Evolutionary conservation across 148 eudicot species (phyloP).

Genomic region (Rhododendron ovatum): DNA sequence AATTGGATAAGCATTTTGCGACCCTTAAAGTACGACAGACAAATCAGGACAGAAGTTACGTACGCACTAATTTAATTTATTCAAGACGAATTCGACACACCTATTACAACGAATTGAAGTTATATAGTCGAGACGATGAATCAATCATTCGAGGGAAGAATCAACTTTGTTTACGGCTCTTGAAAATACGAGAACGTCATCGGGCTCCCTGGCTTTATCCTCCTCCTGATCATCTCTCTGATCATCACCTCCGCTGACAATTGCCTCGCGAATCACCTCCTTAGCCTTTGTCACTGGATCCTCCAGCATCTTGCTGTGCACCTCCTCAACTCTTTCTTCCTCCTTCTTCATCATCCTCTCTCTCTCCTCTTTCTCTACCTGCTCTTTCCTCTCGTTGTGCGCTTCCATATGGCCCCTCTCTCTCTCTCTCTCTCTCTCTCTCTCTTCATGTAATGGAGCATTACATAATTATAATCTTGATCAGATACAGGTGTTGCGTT

Average conservation of each 20-base stretch:
- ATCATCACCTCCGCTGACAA: not conserved
- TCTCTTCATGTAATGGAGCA: not conserved
- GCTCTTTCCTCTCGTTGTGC: not conserved
- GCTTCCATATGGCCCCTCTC: not conserved
- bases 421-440: not conserved
- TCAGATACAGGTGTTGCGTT: not conserved
- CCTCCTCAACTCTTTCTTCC: not conserved
- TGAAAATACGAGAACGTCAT: not conserved
- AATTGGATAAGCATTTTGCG: too few species aligned
- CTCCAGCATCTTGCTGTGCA: too few species aligned
- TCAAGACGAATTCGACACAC: too few species aligned
- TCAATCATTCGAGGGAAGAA: not conserved
- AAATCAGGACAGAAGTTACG: too few species aligned
- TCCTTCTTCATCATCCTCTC: not conserved
- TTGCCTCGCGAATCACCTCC: conserved; percentile 9
- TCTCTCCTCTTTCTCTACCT: not conserved
- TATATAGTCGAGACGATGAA: too few species aligned
- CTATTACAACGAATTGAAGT: too few species aligned
- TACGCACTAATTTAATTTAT: too few species aligned
- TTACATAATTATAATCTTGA: not conserved
- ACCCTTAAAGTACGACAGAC: too few species aligned
- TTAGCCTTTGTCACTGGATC: not conserved
- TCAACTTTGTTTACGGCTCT: not conserved
- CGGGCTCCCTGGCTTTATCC: not conserved
- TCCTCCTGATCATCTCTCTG: not conserved